A percentile compares a stretch with the other conserved stretches of the same genome.
These are phyloP conservation scores for Spergularia bocconei DNA, from an alignment of 148 eudicot genomes.

Conservation along the genomic window DNA sequence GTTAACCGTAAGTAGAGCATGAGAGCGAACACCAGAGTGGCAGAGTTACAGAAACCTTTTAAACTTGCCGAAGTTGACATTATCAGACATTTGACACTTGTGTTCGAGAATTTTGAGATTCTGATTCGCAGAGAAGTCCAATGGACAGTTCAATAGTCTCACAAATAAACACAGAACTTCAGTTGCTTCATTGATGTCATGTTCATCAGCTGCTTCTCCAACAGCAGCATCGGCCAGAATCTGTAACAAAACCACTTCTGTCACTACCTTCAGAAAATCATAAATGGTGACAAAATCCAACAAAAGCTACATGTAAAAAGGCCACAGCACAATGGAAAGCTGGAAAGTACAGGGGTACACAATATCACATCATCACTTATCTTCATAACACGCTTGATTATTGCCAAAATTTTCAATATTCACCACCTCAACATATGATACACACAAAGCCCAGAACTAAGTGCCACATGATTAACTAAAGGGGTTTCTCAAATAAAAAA, in stretches of 20 bases:
- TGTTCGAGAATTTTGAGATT: conserved; percentile 18
- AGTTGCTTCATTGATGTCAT: conserved; percentile 2
- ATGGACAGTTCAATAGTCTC: conserved; percentile 11
- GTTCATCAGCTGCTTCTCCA: conserved; percentile 16
- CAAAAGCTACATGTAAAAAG: too few relatives aligned
- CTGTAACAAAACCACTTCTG: conserved; percentile 1
- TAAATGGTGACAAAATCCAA: too few relatives aligned
- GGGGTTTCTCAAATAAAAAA: too few relatives aligned
- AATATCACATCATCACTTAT: too few relatives aligned
- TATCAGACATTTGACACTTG: conserved; percentile 13
- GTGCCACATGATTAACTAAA: too few relatives aligned
- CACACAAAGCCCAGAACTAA: too few relatives aligned
- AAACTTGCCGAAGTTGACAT: neutral
- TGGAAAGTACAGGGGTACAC: neutral
- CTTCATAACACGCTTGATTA: too few relatives aligned
- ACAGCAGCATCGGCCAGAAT: conserved; percentile 4
- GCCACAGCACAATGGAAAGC: too few relatives aligned
- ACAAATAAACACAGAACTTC: conserved; percentile 7
- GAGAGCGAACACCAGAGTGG: conserved; percentile 14
- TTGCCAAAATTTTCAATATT: too few relatives aligned
- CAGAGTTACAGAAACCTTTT: conserved; percentile 23
- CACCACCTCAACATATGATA: too few relatives aligned
- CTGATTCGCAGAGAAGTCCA: conserved; percentile 5
- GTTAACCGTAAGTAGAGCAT: conserved; percentile 10
- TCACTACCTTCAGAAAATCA: neutral